A percentile compares a stretch with the other conserved stretches of the same genome.
These are phyloP conservation scores for Nemania bipapillata DNA, from an alignment of 2,329 filamentous ascomycete species.

Conservation along the genomic window DNA sequence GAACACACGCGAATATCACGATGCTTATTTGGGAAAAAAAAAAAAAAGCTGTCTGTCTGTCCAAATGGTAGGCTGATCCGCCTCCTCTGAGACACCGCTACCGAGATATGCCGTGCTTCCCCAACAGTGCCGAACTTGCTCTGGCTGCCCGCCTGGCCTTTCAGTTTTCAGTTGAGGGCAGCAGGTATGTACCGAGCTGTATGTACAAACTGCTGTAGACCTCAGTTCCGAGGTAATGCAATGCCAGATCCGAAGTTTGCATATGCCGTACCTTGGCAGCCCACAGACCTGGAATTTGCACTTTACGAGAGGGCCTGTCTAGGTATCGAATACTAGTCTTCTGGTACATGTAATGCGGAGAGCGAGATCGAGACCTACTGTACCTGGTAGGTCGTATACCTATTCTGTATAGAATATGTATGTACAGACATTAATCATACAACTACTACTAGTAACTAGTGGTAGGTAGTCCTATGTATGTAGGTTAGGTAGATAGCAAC, in stretches of 20 bases:
- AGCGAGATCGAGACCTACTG: slow-evolving; percentile 25
- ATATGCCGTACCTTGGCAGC: slow-evolving; percentile 37
- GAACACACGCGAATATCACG: slow-evolving; percentile 12
- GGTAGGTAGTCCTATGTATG: too few relatives aligned
- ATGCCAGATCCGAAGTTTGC: slow-evolving; percentile 39
- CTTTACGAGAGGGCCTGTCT: slow-evolving; percentile 2
- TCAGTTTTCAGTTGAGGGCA: slow-evolving; percentile 11
- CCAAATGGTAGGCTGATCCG: slow-evolving; percentile 22
- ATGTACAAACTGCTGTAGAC: not conserved
- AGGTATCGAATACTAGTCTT: not conserved
- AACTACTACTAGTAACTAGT: too few relatives aligned
- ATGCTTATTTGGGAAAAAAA: slow-evolving; percentile 20
- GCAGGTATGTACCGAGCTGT: not conserved
- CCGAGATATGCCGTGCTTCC: slow-evolving; percentile 30
- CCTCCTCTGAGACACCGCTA: slow-evolving; percentile 25
- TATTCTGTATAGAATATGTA: too few relatives aligned
- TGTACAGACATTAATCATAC: too few relatives aligned
- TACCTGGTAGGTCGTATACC: too few relatives aligned
- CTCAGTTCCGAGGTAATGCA: slow-evolving; percentile 26
- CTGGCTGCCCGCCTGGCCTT: not conserved
- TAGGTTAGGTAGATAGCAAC: slow-evolving; percentile 8
- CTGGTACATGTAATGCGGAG: slow-evolving; percentile 25
- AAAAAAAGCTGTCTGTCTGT: slow-evolving; percentile 10
- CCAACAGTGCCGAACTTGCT: not conserved
- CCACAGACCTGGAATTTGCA: slow-evolving; percentile 31